Evolutionary conservation across 2,329 filamentous ascomycete species (phyloP), one percentile per base, ranked within the genome.

Genomic region (Zymoseptoria crescenta): DNA sequence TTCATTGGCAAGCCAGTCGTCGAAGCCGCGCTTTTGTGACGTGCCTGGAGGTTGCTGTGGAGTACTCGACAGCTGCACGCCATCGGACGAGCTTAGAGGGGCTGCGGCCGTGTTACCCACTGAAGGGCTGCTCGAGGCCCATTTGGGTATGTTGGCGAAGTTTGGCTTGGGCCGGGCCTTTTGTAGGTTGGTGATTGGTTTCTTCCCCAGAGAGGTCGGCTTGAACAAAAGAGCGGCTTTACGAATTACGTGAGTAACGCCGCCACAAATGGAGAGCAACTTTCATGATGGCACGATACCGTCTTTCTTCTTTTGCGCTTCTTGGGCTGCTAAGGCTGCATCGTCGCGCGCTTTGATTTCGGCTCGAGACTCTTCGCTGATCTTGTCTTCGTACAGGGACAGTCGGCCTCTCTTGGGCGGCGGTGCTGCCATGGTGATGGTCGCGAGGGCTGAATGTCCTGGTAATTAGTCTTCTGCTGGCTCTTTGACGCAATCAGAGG

Each of bases 1-100:
- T 65, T 96, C 90, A n/a, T 91, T 88, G 54, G 84, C 86, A 1
- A 83, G 83, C 88, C 91, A 96, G 74, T 96, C 90, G 49, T 89
- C 88, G 50, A 95, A 92, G 6, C 79, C 74, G 8, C 79, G 77
- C 24, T 77, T 75, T 54, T 77, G 73, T 5, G 74, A 67, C 13
- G 7, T 45, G 35, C 35, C 35, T 16, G 13, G 35, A n/a, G 75
- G 68, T 49, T 75, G 68, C 19, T 74, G 62, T 35, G 55, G 56
- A 2, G 63, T 65, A 59, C 63, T 66, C 1, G 62, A 57, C 45
- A 70, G 64, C 13, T 53, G 29, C 9, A 56, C 57, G 56, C 64
- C 59, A 8, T 66, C 62, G 29, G 68, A 65, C 20, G 69, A 68
- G 20, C 57, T 66, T 21, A 69, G 59, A 51, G 57, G 56, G 4